A percentile compares a stretch with the other conserved stretches of the same genome.
Evolutionary conservation across 179 eudicot species (phyloP).

Genomic region (Vitellaria paradoxa): DNA sequence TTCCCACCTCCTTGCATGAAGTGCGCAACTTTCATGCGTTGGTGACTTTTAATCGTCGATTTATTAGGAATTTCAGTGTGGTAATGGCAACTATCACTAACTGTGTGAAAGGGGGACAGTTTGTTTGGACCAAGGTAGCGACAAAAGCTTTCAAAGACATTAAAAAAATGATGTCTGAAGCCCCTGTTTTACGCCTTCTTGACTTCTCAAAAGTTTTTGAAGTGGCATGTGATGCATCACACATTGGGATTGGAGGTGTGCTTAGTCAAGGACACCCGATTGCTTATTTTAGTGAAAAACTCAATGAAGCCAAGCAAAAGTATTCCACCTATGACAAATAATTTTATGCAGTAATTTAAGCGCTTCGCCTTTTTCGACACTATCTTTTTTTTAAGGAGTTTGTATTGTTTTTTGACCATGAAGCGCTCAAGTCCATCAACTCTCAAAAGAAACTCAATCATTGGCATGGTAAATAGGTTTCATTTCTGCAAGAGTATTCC

Average conservation of each 20-base stretch:
- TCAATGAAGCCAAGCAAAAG: neutral
- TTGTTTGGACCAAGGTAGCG: constrained; percentile 5
- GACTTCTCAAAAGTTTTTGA: constrained; percentile 12
- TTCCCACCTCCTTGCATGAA: neutral
- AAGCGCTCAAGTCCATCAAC: constrained; percentile 4
- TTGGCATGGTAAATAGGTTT: neutral
- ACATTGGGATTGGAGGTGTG: constrained; percentile 11
- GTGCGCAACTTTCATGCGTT: constrained; percentile 5
- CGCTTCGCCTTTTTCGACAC: neutral
- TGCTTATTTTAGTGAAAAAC: constrained; percentile 15
- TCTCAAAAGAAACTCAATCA: neutral
- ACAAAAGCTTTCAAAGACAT: neutral
- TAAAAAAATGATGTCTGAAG: neutral
- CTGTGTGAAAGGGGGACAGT: constrained; percentile 11
- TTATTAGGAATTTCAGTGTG: constrained; percentile 12
- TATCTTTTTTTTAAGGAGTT: constrained; percentile 11
- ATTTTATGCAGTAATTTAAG: neutral
- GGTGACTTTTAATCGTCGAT: constrained; percentile 4
- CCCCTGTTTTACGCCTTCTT: neutral
- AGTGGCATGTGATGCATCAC: constrained; percentile 8
- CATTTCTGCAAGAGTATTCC: neutral
- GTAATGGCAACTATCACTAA: constrained; percentile 10
- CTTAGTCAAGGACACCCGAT: constrained; percentile 8
- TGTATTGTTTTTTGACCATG: constrained; percentile 7
- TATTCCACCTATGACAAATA: constrained; percentile 10